Conservation (phyloP, 2,329 filamentous ascomycete genomes). For the Orbilia oligospora region DNA sequence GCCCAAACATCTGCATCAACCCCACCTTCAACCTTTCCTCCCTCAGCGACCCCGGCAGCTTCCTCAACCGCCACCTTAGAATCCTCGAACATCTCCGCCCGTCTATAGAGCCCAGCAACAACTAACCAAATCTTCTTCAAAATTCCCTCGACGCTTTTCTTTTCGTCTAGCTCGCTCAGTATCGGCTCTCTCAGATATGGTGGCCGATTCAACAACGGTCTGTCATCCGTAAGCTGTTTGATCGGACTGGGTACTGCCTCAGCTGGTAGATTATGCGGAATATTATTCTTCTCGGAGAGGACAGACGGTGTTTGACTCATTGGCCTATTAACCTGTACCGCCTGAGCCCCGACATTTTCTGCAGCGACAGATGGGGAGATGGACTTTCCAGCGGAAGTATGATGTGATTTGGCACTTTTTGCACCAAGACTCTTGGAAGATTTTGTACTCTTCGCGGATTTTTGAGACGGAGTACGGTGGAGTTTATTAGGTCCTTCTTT, state of each 20-base stretch:
- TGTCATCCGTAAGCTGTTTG: conserved; percentile 62
- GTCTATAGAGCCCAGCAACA: conserved; percentile 87
- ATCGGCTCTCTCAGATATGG: conserved; percentile 63
- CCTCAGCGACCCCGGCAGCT: conserved; percentile 82
- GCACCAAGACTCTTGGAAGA: conserved; percentile 47
- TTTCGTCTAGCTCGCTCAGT: conserved; percentile 62
- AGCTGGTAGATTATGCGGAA: conserved; percentile 62
- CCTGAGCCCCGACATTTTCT: conserved; percentile 36
- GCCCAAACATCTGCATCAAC: conserved; percentile 77
- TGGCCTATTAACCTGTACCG: conserved; percentile 30
- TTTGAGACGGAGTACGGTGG: conserved; percentile 38
- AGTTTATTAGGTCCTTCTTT: conserved; percentile 43
- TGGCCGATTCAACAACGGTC: conserved; percentile 61
- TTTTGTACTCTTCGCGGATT: conserved; percentile 43
- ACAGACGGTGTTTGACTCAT: conserved; percentile 32
- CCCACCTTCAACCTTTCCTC: conserved; percentile 70
- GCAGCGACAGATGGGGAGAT: conserved; percentile 19
- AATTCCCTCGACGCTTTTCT: conserved; percentile 68
- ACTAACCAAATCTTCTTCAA: conserved; percentile 90
- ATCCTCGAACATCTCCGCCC: conserved; percentile 84
- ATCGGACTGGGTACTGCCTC: conserved; percentile 62
- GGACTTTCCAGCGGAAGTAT: conserved; percentile 12
- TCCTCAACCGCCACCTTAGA: conserved; percentile 84
- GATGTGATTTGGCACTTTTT: conserved; percentile 35
- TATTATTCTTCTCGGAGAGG: conserved; percentile 38